These are phyloP conservation scores for Pseudonectria buxi DNA, from an alignment of 2,329 filamentous ascomycete species.

Conservation along the genomic window DNA sequence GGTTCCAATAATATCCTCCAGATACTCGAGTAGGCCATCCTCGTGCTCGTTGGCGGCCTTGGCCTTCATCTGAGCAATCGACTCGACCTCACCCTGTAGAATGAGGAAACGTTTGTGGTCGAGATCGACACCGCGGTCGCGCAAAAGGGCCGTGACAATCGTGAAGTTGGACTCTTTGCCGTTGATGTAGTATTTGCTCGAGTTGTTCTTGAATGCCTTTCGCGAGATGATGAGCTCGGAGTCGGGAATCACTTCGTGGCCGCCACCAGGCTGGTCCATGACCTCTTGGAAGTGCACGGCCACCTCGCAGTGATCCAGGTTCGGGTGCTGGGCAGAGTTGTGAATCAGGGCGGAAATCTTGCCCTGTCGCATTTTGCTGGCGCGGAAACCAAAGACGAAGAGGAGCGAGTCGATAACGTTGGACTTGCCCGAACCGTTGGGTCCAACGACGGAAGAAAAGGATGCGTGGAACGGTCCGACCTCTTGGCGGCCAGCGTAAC, in stretches of 20 bases:
- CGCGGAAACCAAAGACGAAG: constrained; percentile 98
- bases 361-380: constrained; percentile 98
- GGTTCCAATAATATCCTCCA: constrained; percentile 97
- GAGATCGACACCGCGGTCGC: constrained; percentile 83
- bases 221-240: constrained; percentile 84
- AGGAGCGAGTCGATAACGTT: constrained; percentile 97
- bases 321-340: constrained; percentile 81
- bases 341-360: constrained; percentile 98
- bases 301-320: constrained; percentile 88
- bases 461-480: constrained; percentile 96
- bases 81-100: constrained; percentile 94
- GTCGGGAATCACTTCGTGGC: constrained; percentile 69
- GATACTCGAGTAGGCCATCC: constrained; percentile 89
- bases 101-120: constrained; percentile 98
- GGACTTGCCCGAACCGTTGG: constrained; percentile 96
- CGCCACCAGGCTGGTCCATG: constrained; percentile 75
- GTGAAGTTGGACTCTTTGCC: constrained; percentile 86
- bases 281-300: constrained; percentile 96
- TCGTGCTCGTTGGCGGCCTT: constrained; percentile 95
- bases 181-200: constrained; percentile 97
- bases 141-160: constrained; percentile 77
- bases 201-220: constrained; percentile 94
- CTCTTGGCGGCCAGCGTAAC: constrained; percentile 90
- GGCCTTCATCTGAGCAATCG: constrained; percentile 98
- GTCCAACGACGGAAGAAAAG: constrained; percentile 95